Evolutionary conservation across 2,329 filamentous ascomycete genomes (phyloP), one percentile per base, ranked within the genome.

Genomic region (Monosporascus sp.): DNA sequence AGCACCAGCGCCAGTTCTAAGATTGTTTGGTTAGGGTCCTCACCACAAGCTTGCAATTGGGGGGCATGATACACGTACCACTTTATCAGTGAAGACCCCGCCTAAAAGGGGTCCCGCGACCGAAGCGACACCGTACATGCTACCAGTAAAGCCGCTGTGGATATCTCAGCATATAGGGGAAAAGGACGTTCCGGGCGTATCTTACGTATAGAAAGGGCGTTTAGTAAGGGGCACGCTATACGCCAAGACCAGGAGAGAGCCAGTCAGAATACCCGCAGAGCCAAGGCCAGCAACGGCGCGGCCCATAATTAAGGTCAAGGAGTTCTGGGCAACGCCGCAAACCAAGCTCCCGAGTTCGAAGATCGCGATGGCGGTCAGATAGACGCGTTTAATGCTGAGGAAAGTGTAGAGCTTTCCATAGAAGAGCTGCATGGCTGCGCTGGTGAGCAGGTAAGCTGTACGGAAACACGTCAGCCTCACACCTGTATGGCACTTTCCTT

Each of bases 191-290:
- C 26, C 8, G 18, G 14, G 20, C 4, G 5, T 20, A 14, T 40
- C 53, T 45, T 26, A 56, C 56, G 53, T 60, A 44, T 58, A 59
- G 22, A 60, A 49, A 7, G 66, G 65, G 26, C 65, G 58, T 46
- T 56, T 65, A 5, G 52, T 45, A 0, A 66, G 60, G 5, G 64
- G 64, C 8, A 67, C 60, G 52, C 60, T 63, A 50, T 64, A 54
- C 4, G 65, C 63, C 18, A 76, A 69, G 55, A 78, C 68, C 15
- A 67, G 31, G 8, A 66, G 55, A 17, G 62, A 61, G 22, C 74
- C 75, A 52, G 71, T 75, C 61, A 76, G 73, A 20, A 70, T 69
- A 20, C 70, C 70, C 17, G 75, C 68, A 9, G 74, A 62, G 41
- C 74, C 74, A 9, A 64, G 37, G 9, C 66, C 66, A 35, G 65